Base-by-base conservation (phyloP, 164 flowering plant genomes). In the Dillenia suffruticosa region DNA sequence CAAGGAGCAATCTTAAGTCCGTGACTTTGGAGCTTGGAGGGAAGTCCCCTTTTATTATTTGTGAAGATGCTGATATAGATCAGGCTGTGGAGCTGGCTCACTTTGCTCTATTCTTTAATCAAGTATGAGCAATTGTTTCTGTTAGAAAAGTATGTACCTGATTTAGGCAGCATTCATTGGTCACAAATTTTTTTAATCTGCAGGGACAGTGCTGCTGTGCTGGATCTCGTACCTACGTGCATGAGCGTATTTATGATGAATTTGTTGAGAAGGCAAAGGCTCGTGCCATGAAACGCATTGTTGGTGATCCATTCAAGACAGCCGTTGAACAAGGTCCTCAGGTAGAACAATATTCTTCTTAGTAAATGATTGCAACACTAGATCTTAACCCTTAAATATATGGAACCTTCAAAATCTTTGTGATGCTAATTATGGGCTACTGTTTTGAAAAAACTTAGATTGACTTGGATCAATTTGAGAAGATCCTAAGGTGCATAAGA, bases 161-260 rank as follows among this genome's bases (percentile, higher is more conserved):
- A n/a, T 12, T 5, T 2, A 9, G 5, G 54, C n/a, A 32, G 44
- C 44, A 9, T 15, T 15, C 59, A 22, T 17, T 8, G 49, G 40
- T 22, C 32, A 1, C 40, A 13, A 43, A 19, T 26, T 40, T 62
- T 61, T 26, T 9, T 51, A 15, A 4, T 54, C 54, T 65, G 22
- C 73, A 91, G 97, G 96, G 97, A 5, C 94, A 89, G 79, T 86
- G 92, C 44, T 89, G 96, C 64, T 83, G 90, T 79, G 94, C 97
- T 50, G 97, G 96, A 43, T 92, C 97, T 68, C 94, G 97, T 12
- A 87, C 92, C 5, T 92, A 51, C 71, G 97, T 89, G 0, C 97
- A 92, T 69, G 94, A 89, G 55, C 66, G 78, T 5, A 73, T 92
- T 2, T 81, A 92, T 66, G 94, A 92, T 59, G 96, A 89, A 68